Evolutionary conservation across 352 stramenopile genomes (phyloP).

Genomic region (Globisporangium emineosum): DNA sequence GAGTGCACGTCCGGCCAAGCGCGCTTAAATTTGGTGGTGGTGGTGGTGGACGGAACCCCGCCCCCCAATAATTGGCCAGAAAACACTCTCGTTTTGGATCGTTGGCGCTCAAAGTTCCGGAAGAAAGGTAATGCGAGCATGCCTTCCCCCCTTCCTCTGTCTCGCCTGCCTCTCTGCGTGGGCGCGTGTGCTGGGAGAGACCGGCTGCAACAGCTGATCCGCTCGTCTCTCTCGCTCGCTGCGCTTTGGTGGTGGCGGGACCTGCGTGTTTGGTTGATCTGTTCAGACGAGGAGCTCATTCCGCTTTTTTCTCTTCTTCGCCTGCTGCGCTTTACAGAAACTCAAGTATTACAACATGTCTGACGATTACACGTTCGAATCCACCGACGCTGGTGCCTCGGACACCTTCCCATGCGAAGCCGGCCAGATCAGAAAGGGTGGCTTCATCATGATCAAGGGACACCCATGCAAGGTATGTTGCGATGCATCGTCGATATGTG

Average conservation of each 20-base stretch:
- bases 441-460: slow-evolving; percentile 99
- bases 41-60: neutral
- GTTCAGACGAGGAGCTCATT: slow-evolving; percentile 14
- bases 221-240: neutral
- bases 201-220: neutral
- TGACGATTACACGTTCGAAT: slow-evolving; percentile 90
- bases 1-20: neutral
- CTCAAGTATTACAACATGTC: slow-evolving; percentile 27
- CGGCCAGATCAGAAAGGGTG: slow-evolving; percentile 98
- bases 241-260: slow-evolving; percentile 9
- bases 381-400: slow-evolving; percentile 95
- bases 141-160: neutral
- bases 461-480: slow-evolving; percentile 96
- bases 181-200: neutral
- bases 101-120: slow-evolving; percentile 28
- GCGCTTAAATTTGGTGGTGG: slow-evolving; percentile 19
- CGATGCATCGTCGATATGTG: neutral
- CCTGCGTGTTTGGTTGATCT: neutral
- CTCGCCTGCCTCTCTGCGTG: neutral
- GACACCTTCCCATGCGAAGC: slow-evolving; percentile 97
- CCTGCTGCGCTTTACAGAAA: neutral
- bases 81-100: slow-evolving; percentile 41
- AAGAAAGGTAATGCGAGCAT: slow-evolving; percentile 21
- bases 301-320: slow-evolving; percentile 8
- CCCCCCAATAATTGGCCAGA: slow-evolving; percentile 27